A percentile compares a stretch with the other conserved stretches of the same genome.
Evolutionary conservation across 306 rosid species (phyloP).

Genomic region (Canavalia ensiformis): DNA sequence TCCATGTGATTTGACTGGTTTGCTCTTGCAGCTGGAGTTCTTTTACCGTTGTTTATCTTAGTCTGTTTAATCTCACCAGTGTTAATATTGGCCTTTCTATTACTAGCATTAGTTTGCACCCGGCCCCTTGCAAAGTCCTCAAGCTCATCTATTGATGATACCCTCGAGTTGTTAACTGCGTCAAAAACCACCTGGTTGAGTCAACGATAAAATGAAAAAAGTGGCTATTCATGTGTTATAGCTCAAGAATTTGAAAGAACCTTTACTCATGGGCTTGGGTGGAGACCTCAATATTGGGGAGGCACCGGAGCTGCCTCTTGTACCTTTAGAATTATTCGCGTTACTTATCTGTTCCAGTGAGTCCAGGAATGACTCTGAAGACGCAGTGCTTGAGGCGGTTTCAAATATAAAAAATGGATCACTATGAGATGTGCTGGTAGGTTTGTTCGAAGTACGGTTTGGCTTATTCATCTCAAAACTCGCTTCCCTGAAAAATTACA

Average conservation of each 20-base stretch:
- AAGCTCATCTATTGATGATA: constrained; percentile 81
- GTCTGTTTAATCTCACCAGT: constrained; percentile 48
- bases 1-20: constrained; percentile 51
- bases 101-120: constrained; percentile 54
- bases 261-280: constrained; percentile 67
- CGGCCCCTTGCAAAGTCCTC: constrained; percentile 79
- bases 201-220: constrained; percentile 24
- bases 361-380: constrained; percentile 62
- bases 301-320: constrained; percentile 49
- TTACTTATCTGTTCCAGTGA: constrained; percentile 62
- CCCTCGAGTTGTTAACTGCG: constrained; percentile 61
- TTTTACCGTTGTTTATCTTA: constrained; percentile 54
- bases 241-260: constrained; percentile 53
- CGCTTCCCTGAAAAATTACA: constrained; percentile 39
- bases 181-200: constrained; percentile 35
- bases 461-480: constrained; percentile 44
- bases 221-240: constrained; percentile 20
- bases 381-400: constrained; percentile 57
- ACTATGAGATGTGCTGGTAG: constrained; percentile 50
- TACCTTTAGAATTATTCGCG: constrained; percentile 56
- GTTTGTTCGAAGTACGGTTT: constrained; percentile 43
- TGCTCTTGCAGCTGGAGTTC: constrained; percentile 48
- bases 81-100: constrained; percentile 48
- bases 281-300: constrained; percentile 71
- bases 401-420: constrained; percentile 81